Evolutionary conservation across 1,284 basidiomycete species (phyloP).

Genomic region (Inonotus hispidus): DNA sequence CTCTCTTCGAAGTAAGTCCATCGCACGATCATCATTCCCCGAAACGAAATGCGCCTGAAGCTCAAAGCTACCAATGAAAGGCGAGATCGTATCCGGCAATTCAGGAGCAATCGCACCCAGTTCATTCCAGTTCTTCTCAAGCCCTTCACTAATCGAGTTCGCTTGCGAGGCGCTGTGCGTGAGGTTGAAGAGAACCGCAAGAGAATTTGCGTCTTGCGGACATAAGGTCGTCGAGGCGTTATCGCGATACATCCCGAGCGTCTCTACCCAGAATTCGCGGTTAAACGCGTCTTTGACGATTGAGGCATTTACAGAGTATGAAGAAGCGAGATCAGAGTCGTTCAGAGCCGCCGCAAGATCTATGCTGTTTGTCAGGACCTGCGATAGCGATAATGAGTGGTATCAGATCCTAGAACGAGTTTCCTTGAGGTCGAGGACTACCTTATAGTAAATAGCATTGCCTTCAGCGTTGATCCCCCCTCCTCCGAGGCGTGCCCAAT

Average conservation of each 20-base stretch:
- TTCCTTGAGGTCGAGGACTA: slow-evolving; percentile 18
- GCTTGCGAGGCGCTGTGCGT: slow-evolving; percentile 38
- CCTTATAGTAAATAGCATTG: slow-evolving; percentile 44
- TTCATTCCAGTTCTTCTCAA: slow-evolving; percentile 44
- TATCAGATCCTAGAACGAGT: background rate
- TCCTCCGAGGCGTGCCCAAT: slow-evolving; percentile 46
- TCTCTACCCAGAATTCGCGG: slow-evolving; percentile 38
- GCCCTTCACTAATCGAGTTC: slow-evolving; percentile 36
- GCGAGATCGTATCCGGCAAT: slow-evolving; percentile 46
- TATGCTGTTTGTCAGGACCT: slow-evolving; percentile 43
- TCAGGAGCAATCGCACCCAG: slow-evolving; percentile 45
- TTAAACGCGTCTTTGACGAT: slow-evolving; percentile 39
- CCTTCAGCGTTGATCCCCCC: slow-evolving; percentile 44
- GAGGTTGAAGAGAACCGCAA: slow-evolving; percentile 45
- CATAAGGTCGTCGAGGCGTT: slow-evolving; percentile 38
- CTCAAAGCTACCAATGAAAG: slow-evolving; percentile 48
- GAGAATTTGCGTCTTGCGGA: slow-evolving; percentile 48
- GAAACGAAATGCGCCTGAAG: slow-evolving; percentile 47
- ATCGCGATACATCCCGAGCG: slow-evolving; percentile 42
- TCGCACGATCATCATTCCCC: slow-evolving; percentile 40
- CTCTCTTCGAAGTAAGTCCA: slow-evolving; percentile 42
- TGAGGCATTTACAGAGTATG: slow-evolving; percentile 38
- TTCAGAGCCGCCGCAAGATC: slow-evolving; percentile 42
- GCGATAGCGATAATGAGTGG: background rate
- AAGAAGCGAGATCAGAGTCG: slow-evolving; percentile 28